phyloP scores from a whole-genome alignment of 257 asterid species.

The Striga asiatica region DNA sequence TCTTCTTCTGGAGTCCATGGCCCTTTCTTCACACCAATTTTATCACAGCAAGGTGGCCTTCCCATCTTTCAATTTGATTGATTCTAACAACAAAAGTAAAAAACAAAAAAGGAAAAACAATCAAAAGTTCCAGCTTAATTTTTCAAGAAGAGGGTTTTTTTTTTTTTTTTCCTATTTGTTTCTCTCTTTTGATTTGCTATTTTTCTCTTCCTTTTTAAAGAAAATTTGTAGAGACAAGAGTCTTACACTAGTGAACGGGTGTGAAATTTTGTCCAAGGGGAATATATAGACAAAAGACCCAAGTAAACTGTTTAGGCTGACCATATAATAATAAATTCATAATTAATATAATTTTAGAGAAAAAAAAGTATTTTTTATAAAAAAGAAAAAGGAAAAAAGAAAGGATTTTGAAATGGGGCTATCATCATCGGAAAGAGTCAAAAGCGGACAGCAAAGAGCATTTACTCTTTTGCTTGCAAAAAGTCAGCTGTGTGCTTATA shows the following conservation, averaged over 20 bases:
- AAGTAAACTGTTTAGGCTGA: neutral
- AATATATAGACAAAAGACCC: neutral
- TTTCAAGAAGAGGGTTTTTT: neutral
- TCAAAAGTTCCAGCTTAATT: no score
- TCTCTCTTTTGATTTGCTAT: no score
- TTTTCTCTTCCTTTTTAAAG: neutral
- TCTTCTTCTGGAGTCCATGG: slow-evolving; percentile 88
- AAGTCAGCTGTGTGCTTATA: neutral
- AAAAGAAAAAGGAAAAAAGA: no score
- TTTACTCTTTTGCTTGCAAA: neutral
- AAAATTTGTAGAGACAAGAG: neutral
- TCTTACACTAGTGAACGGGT: neutral
- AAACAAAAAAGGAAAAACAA: no score
- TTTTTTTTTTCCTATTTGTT: no score
- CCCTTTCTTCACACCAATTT: slow-evolving; percentile 55
- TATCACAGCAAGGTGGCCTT: slow-evolving; percentile 62
- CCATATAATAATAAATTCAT: neutral
- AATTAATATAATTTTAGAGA: no score
- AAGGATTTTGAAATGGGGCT: neutral
- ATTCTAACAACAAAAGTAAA: no score
- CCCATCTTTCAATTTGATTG: slow-evolving; percentile 30
- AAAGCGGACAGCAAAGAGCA: neutral
- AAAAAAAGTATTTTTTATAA: no score
- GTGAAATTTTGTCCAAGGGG: neutral
- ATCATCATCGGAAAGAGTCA: neutral